Base-by-base conservation (phyloP, 1,139 yeast genomes). In the Taphrina flavorubra region DNA sequence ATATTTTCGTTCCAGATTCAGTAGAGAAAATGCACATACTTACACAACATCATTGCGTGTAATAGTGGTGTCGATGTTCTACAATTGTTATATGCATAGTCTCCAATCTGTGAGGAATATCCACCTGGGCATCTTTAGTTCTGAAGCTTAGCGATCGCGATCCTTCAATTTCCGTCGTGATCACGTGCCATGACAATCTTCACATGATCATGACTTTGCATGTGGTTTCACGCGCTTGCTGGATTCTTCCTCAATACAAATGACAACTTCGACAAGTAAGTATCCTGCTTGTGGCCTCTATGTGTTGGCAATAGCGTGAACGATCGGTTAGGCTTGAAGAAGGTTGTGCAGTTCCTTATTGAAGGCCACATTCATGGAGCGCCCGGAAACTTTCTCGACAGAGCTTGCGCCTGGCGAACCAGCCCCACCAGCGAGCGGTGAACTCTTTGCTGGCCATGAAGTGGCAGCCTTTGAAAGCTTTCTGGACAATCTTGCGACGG, bases 401-500 rank as follows among this genome's bases (percentile, higher is more conserved):
- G 42, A 53, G 36, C 58, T 53, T 42, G 58, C 58, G 42, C 46
- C 60, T 10, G 60, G 60, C 16, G 62, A 58, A 25, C 62, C 62
- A 25, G 51, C 46, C 7, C 62, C 62, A 3, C 62, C 62, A 36
- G 51, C 53, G 13, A 42, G 34, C 6, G 49, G 49, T 18, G 49
- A 37, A 13, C 62, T 58, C 1, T 74, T 79, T 59, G 78, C 77
- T 70, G 77, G 76, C 49, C 75, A 74, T 51, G 82, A 79, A 71
- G 74, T 78, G n/a, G 70, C 73, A 37, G 80, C 80, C 40, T 76
- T 79, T 64, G 70, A 78, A 13, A 75, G 74, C 39, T 79, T 79
- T 70, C 72, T 80, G 63, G 82, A 79, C 69, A 77, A 75, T 65
- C 75, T 80, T 57, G 75, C 79, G 20, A 75, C 73, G n/a, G 80